These are phyloP conservation scores for Zopfochytrium polystomum DNA, from an alignment of 371 early-diverging fungal species.

Conservation along the genomic window DNA sequence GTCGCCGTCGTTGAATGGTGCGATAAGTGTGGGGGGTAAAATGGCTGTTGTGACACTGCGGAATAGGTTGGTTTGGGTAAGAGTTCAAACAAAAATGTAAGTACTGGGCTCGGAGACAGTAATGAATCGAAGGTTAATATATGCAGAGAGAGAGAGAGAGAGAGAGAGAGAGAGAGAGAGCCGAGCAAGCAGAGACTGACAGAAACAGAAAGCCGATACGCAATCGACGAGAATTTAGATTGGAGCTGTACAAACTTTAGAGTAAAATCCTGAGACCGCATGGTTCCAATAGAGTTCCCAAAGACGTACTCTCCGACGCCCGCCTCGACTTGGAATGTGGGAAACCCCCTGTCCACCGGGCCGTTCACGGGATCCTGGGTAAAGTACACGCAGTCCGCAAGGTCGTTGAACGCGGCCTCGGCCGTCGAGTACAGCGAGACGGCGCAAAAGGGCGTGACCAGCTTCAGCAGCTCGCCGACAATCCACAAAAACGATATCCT, in stretches of 20 bases:
- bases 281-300: constrained; percentile 29
- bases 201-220: no score
- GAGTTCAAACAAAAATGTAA: no score
- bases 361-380: neutral
- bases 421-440: constrained; percentile 11
- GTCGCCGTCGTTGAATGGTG: constrained; percentile 24
- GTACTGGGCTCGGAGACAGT: no score
- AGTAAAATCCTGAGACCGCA: constrained; percentile 26
- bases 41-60: constrained; percentile 6
- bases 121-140: no score
- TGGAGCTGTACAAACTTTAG: constrained; percentile 1
- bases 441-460: constrained; percentile 19
- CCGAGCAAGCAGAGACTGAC: no score
- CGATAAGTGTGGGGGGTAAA: constrained; percentile 30
- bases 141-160: no score
- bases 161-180: neutral
- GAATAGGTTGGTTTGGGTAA: no score
- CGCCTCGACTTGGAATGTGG: constrained; percentile 18
- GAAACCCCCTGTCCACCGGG: constrained; percentile 22
- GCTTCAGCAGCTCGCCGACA: constrained; percentile 12
- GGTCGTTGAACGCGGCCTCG: constrained; percentile 4
- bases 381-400: constrained; percentile 16
- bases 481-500: constrained; percentile 19
- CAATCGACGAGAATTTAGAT: no score
- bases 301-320: constrained; percentile 34